Evolutionary conservation across 1,284 basidiomycete species (phyloP).

Genomic region (Spongispora temasekensis): DNA sequence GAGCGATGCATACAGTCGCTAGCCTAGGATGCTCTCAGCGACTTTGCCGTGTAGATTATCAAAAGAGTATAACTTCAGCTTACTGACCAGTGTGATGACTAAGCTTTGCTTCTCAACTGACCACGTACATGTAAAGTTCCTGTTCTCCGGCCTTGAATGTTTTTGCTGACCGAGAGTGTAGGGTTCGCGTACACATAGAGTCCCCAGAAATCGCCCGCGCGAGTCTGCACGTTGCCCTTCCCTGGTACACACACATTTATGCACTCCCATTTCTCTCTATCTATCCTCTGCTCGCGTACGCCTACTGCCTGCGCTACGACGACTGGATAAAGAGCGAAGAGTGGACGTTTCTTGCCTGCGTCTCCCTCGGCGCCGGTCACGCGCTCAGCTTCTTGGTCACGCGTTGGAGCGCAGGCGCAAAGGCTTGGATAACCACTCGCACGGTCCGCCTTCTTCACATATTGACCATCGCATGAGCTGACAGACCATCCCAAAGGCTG

Average conservation of each 20-base stretch:
- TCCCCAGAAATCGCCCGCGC: constrained; percentile 87
- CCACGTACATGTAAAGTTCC: too few species aligned
- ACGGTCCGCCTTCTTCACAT: constrained; percentile 43
- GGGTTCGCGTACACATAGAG: constrained; percentile 56
- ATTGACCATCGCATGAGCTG: constrained; percentile 2
- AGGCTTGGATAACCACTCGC: constrained; percentile 77
- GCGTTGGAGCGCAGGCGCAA: constrained; percentile 84
- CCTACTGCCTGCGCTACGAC: constrained; percentile 90
- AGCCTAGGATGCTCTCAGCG: too few species aligned
- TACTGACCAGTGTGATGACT: too few species aligned
- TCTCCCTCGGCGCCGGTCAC: constrained; percentile 83
- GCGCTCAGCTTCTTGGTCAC: constrained; percentile 93
- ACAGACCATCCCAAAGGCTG: constrained; percentile 46
- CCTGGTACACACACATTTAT: constrained; percentile 81
- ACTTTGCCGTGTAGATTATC: too few species aligned
- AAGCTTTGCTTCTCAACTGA: too few species aligned
- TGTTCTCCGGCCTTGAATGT: too few species aligned
- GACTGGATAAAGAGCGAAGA: constrained; percentile 91
- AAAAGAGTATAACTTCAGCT: too few species aligned
- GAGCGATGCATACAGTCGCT: too few species aligned
- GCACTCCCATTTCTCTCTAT: constrained; percentile 81
- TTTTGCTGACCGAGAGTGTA: too few species aligned
- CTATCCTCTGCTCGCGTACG: constrained; percentile 90
- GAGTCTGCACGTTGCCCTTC: constrained; percentile 79
- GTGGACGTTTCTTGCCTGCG: constrained; percentile 94